Evolutionary conservation across 192 early-diverging fungal genomes (phyloP).

Genomic region (Gaertneriomyces sp.): DNA sequence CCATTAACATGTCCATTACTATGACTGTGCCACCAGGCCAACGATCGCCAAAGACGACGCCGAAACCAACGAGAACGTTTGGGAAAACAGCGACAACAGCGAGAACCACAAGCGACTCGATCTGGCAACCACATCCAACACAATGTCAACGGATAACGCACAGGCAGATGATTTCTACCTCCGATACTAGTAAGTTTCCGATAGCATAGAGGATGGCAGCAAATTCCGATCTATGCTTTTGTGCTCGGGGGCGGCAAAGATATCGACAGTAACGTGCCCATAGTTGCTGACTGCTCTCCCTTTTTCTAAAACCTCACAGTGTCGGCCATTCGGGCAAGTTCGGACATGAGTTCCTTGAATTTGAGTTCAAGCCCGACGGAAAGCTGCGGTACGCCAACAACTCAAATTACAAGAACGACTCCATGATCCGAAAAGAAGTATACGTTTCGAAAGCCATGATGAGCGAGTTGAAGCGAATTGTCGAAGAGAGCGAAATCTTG

Average conservation of each 20-base stretch:
- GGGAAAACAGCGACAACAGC: too few relatives aligned
- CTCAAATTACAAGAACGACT: constrained; percentile 96
- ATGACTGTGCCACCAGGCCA: too few relatives aligned
- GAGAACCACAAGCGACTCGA: too few relatives aligned
- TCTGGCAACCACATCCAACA: too few relatives aligned
- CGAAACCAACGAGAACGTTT: too few relatives aligned
- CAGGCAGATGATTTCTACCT: constrained; percentile 52
- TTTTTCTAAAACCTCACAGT: constrained; percentile 31
- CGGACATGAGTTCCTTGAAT: constrained; percentile 99
- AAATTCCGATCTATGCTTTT: not conserved
- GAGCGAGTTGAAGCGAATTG: constrained; percentile 83
- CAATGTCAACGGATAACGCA: constrained; percentile 17
- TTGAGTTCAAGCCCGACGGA: constrained; percentile 86
- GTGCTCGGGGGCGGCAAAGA: not conserved
- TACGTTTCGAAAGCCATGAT: constrained; percentile 74
- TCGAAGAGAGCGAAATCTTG: constrained; percentile 86
- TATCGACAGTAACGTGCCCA: too few relatives aligned
- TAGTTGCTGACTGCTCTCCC: not conserved
- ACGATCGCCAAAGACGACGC: too few relatives aligned
- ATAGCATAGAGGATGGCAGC: not conserved
- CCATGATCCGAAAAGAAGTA: constrained; percentile 91
- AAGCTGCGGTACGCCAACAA: constrained; percentile 94
- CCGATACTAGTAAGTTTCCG: constrained; percentile 45
- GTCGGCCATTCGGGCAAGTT: constrained; percentile 91
- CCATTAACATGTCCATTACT: too few relatives aligned